These are phyloP conservation scores for Parmelia sp. DNA, from an alignment of 495 filamentous ascomycete species.

Conservation along the genomic window DNA sequence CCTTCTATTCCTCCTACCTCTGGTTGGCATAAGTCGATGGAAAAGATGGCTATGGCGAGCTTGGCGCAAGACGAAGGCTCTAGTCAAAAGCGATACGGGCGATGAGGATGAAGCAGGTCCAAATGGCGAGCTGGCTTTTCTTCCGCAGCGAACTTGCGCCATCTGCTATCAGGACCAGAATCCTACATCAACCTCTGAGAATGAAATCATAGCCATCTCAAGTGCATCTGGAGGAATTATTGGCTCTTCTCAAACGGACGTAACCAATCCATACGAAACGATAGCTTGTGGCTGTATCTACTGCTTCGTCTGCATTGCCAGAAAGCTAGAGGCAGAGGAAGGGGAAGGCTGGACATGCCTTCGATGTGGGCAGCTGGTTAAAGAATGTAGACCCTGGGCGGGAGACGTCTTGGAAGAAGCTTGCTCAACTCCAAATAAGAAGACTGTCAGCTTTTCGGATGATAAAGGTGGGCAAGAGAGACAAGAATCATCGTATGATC, in stretches of 20 bases:
- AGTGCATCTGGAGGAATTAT: conserved; percentile 63
- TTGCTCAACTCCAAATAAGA: conserved; percentile 45
- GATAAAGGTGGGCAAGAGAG: conserved; percentile 33
- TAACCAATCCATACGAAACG: conserved; percentile 93
- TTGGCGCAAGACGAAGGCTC: conserved; percentile 68
- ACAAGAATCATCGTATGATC: not conserved
- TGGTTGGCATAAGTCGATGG: conserved; percentile 92
- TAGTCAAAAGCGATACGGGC: conserved; percentile 47
- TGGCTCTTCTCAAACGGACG: conserved; percentile 85
- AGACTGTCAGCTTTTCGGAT: conserved; percentile 65
- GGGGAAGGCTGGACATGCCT: conserved; percentile 96
- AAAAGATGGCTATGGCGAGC: conserved; percentile 77
- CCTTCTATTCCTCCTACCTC: conserved; percentile 85
- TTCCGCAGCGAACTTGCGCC: conserved; percentile 93
- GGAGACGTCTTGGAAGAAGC: conserved; percentile 71
- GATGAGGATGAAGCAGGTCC: conserved; percentile 39
- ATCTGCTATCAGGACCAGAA: conserved; percentile 96
- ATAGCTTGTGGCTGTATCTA: conserved; percentile 89
- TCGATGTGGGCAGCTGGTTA: conserved; percentile 76
- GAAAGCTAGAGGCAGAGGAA: conserved; percentile 82
- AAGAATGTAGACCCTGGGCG: conserved; percentile 87
- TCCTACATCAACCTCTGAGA: conserved; percentile 57
- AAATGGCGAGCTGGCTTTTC: conserved; percentile 64
- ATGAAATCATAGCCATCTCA: conserved; percentile 54
- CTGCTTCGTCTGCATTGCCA: conserved; percentile 95